phyloP scores from a whole-genome alignment of 2,329 filamentous ascomycete species.

The Xylariaceae sp. region DNA sequence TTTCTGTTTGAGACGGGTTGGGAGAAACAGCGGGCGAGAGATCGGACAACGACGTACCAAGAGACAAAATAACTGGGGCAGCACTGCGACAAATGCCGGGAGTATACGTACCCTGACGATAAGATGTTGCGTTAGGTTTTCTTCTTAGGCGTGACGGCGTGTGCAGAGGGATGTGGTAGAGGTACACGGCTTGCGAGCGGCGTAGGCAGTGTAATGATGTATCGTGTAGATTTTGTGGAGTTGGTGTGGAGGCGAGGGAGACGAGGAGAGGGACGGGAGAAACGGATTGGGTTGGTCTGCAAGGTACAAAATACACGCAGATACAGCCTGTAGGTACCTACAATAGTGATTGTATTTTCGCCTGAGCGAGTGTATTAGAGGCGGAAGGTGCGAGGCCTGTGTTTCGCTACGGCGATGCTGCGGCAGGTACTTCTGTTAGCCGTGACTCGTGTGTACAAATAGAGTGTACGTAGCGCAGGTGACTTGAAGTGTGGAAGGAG shows the following conservation, averaged over 20 bases:
- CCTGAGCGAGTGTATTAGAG: neutral
- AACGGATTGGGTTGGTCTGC: neutral
- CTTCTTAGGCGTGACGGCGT: neutral
- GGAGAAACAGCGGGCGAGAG: neutral
- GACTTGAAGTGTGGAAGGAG: neutral
- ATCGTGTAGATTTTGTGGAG: too few species aligned
- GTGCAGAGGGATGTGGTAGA: neutral
- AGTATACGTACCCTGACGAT: neutral
- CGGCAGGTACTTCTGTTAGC: too few species aligned
- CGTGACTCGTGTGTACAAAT: too few species aligned
- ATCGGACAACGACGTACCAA: constrained; percentile 5
- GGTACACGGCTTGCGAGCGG: neutral
- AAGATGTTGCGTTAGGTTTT: too few species aligned
- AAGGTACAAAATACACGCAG: neutral
- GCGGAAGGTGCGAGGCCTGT: too few species aligned
- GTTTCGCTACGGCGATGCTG: too few species aligned
- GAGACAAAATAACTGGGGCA: constrained; percentile 16
- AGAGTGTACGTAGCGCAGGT: neutral
- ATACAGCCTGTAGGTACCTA: neutral
- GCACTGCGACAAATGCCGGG: neutral
- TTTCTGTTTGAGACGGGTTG: neutral
- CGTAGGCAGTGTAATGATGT: too few species aligned
- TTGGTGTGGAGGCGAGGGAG: neutral
- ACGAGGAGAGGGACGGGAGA: neutral
- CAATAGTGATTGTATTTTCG: neutral